Percentiles rank a stretch among this genome's conserved stretches.
phyloP scores from a whole-genome alignment of 2,329 filamentous ascomycete species.

The Colletotrichum spinosum region DNA sequence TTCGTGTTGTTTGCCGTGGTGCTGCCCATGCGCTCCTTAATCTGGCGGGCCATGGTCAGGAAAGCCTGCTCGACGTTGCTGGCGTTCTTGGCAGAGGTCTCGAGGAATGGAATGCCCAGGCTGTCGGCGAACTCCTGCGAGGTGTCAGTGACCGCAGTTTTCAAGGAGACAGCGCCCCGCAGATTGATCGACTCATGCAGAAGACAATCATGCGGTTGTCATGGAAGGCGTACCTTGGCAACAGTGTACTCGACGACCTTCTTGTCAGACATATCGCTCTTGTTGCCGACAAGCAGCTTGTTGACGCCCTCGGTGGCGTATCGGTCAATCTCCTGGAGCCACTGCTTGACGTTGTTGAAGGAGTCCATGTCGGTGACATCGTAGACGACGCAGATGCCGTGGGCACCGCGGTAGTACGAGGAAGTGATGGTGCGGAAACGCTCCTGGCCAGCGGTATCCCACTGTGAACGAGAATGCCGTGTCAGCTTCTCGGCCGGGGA shows the following conservation, averaged over 20 bases:
- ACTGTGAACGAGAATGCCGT: constrained; percentile 66
- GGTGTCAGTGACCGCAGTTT: constrained; percentile 15
- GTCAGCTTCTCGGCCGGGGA: constrained; percentile 41
- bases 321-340: constrained; percentile 99
- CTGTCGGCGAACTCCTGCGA: constrained; percentile 96
- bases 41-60: constrained; percentile 99
- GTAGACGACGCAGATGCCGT: constrained; percentile 99
- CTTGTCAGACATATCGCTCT: constrained; percentile 99
- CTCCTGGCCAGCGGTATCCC: constrained; percentile 99
- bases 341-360: constrained; percentile 99
- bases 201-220: constrained; percentile 12
- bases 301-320: constrained; percentile 99
- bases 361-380: constrained; percentile 99
- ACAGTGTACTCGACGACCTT: constrained; percentile 99
- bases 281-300: constrained; percentile 99
- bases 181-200: constrained; percentile 1
- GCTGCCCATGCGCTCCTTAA: constrained; percentile 99
- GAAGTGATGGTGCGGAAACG: constrained; percentile 99
- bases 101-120: constrained; percentile 98
- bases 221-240: constrained; percentile 80
- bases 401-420: constrained; percentile 98
- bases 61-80: constrained; percentile 99
- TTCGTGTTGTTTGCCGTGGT: constrained; percentile 97
- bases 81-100: constrained; percentile 99
- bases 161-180: background rate